Evolutionary conservation across 352 stramenopile species (phyloP), one percentile per base, ranked within the genome.

Genomic region (Pythium aphanidermatum): DNA sequence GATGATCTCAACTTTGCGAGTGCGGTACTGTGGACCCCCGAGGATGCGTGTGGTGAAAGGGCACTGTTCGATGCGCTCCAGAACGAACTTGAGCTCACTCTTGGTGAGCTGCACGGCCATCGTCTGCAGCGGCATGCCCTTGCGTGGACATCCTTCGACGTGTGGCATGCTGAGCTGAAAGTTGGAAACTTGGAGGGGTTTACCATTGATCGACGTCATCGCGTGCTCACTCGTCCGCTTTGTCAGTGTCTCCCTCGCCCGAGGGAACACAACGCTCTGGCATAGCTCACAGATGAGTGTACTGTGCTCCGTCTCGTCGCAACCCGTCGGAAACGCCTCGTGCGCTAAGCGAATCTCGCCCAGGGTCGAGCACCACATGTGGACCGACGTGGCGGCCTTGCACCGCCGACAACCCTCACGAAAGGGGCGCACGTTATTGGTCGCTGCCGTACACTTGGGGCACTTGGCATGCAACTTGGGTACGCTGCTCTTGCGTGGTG

Each of bases 111-210:
- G 74, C 34, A 95, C 73, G 5, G 74, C 51, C 2, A 88, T 51
- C 0, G 64, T 56, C 24, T 83, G 71, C 24, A 92, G 37, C 5
- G 83, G 83, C 83, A 89, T 95, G n/a, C 79, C 79, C 36, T 86
- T 84, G 21, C 83, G 68, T 21, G 69, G 50, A 55, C 83, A 95
- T 2, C 83, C 81, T 28, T 90, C 70, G n/a, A 93, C 76, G 48
- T 95, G 83, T 4, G 81, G 81, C 83, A 95, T 95, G 30, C 74
- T 90, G 25, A 87, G 39, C 34, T 95, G 83, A 49, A 90, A 95
- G 28, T 93, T 93, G 9, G 72, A 75, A 31, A 91, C 74, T 46
- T 90, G 72, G 7, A 94, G 59, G 2, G 68, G 42, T 21, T 84
- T 89, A 9, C 77, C 79, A 29, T 66, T 73, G 2, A 60, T 52